Evolutionary conservation across 495 filamentous ascomycete species (phyloP).

Genomic region (Penicillium riverlandense): DNA sequence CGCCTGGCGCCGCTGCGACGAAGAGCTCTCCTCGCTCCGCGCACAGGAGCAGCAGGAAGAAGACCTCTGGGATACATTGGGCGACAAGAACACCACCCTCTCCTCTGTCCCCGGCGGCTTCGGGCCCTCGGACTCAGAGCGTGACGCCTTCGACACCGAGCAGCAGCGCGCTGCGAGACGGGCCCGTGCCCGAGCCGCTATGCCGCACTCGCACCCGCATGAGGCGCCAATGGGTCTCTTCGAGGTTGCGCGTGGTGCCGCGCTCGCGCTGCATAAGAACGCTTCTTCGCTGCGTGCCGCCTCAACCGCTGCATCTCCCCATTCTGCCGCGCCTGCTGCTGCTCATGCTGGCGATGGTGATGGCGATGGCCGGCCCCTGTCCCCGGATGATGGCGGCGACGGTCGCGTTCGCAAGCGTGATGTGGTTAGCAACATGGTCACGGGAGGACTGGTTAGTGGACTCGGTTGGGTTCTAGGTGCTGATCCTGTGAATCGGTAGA

Average conservation of each 20-base stretch:
- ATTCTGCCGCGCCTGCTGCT: not conserved
- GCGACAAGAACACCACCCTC: slow-evolving; percentile 32
- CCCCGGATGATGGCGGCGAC: slow-evolving; percentile 20
- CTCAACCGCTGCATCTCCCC: slow-evolving; percentile 1
- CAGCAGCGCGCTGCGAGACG: slow-evolving; percentile 29
- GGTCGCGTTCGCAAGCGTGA: slow-evolving; percentile 68
- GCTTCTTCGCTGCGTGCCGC: slow-evolving; percentile 46
- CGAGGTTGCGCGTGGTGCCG: slow-evolving; percentile 79
- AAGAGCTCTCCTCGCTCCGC: slow-evolving; percentile 65
- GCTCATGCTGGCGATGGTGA: slow-evolving; percentile 14
- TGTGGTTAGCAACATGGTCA: slow-evolving; percentile 69
- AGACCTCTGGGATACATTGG: slow-evolving; percentile 62
- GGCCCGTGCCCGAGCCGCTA: slow-evolving; percentile 27
- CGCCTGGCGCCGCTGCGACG: slow-evolving; percentile 80
- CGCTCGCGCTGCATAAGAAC: slow-evolving; percentile 62
- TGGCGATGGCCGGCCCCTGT: slow-evolving; percentile 14
- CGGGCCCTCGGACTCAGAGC: slow-evolving; percentile 34
- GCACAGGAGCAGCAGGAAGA: slow-evolving; percentile 68
- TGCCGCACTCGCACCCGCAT: slow-evolving; percentile 37
- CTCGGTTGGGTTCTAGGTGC: slow-evolving; percentile 83
- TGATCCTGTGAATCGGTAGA: slow-evolving; percentile 42
- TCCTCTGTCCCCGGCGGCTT: slow-evolving; percentile 64
- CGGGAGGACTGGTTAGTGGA: slow-evolving; percentile 65
- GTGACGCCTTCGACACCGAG: slow-evolving; percentile 37
- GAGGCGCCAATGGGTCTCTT: slow-evolving; percentile 93